Percentiles rank a stretch among this genome's conserved stretches.
Evolutionary conservation across 306 rosid genomes (phyloP).

Genomic region (Dalbergia cultrata): DNA sequence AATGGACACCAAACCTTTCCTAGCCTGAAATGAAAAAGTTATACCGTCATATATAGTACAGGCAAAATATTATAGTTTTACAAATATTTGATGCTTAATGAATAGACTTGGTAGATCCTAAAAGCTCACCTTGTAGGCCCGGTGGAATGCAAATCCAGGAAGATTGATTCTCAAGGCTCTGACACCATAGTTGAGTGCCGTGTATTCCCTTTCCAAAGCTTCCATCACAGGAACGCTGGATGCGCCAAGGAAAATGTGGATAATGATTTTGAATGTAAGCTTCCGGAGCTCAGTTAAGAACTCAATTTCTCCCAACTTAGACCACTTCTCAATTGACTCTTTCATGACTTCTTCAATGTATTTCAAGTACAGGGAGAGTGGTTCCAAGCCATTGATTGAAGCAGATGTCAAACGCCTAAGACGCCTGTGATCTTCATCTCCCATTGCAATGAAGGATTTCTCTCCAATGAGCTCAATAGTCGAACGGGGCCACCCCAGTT

Average conservation of each 20-base stretch:
- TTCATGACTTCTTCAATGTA: constrained; percentile 60
- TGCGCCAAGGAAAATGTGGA: constrained; percentile 73
- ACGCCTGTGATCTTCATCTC: constrained; percentile 77
- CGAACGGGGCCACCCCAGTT: constrained; percentile 79
- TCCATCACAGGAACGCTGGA: constrained; percentile 65
- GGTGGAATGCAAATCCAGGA: constrained; percentile 82
- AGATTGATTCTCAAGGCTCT: constrained; percentile 80
- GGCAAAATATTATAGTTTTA: neutral
- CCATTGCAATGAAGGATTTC: constrained; percentile 71
- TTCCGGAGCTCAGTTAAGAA: constrained; percentile 65
- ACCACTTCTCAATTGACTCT: constrained; percentile 67
- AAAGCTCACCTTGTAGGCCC: constrained; percentile 64
- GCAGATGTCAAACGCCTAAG: constrained; percentile 75
- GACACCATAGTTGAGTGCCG: constrained; percentile 67
- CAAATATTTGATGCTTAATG: neutral
- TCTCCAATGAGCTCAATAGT: constrained; percentile 75
- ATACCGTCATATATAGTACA: neutral
- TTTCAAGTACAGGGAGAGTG: constrained; percentile 61
- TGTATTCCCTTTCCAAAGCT: constrained; percentile 72
- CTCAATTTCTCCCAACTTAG: constrained; percentile 67
- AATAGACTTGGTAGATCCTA: too few species aligned
- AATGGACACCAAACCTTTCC: constrained; percentile 56
- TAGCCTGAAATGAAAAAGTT: constrained; percentile 55
- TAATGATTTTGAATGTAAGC: constrained; percentile 71
- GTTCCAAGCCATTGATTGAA: constrained; percentile 82